Evolutionary conservation across 78 protist species (phyloP).

Genomic region (Thecamonas trahens): DNA sequence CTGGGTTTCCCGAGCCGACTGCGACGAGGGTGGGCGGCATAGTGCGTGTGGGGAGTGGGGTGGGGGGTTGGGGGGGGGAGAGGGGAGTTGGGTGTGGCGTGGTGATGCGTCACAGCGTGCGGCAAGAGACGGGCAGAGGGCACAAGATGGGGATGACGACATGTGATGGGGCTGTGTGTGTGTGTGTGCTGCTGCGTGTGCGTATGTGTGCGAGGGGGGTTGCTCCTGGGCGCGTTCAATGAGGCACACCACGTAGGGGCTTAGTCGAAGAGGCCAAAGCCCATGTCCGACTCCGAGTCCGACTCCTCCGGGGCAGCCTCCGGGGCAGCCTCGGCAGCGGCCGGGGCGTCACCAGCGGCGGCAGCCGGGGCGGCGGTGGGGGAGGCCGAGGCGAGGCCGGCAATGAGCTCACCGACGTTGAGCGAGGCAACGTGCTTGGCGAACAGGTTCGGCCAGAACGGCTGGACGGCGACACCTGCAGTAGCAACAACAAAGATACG

Average conservation of each 20-base stretch:
- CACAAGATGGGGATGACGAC: too few species aligned
- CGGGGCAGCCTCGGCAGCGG: slow-evolving; percentile 36
- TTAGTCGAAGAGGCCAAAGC: slow-evolving; percentile 8
- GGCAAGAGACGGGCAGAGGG: too few species aligned
- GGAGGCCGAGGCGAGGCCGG: slow-evolving; percentile 11
- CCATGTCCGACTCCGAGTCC: slow-evolving; percentile 13
- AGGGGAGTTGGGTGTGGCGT: too few species aligned
- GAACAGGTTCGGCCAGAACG: slow-evolving; percentile 44
- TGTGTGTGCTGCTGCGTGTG: too few species aligned
- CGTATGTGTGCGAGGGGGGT: too few species aligned
- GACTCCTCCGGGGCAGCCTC: neutral
- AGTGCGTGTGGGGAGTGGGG: too few species aligned
- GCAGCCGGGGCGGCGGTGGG: slow-evolving; percentile 23
- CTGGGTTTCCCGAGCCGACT: slow-evolving; percentile 10
- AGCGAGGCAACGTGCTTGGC: slow-evolving; percentile 17
- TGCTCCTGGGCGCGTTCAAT: too few species aligned
- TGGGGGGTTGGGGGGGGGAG: too few species aligned
- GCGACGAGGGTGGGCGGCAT: too few species aligned
- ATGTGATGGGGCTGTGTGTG: too few species aligned
- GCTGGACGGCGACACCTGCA: slow-evolving; percentile 24
- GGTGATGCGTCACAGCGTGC: too few species aligned
- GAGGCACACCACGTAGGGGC: too few species aligned
- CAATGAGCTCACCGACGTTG: slow-evolving; percentile 11
- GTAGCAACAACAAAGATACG: neutral
- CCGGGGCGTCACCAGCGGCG: slow-evolving; percentile 26